Evolutionary conservation across 2,329 filamentous ascomycete genomes (phyloP).

Genomic region (Chaetomium strumarium): DNA sequence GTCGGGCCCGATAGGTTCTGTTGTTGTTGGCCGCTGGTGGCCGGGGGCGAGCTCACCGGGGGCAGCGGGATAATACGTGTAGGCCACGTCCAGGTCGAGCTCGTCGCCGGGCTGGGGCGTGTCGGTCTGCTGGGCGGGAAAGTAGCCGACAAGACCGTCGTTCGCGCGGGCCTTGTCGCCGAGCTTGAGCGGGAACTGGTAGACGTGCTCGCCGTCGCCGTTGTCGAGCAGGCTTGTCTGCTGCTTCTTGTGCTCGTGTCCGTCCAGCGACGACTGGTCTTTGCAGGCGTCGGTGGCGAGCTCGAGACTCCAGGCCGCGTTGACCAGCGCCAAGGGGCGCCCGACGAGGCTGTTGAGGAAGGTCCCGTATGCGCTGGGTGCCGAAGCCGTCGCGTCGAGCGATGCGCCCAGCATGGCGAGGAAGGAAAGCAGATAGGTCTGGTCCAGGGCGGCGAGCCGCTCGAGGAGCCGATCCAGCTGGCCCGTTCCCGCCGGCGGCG

Average conservation of each 20-base stretch:
- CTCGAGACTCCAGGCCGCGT: constrained; percentile 7
- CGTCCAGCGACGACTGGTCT: too few relatives aligned
- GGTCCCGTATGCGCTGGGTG: constrained; percentile 10
- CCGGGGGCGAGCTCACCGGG: too few relatives aligned
- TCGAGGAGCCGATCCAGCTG: background rate
- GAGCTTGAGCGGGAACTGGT: constrained; percentile 33
- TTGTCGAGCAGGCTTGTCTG: too few relatives aligned
- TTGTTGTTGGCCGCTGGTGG: too few relatives aligned
- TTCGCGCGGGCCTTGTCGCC: constrained; percentile 31
- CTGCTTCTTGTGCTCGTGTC: background rate
- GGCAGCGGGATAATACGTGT: too few relatives aligned
- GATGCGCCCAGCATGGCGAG: constrained; percentile 2
- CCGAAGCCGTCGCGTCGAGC: background rate
- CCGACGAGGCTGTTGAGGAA: constrained; percentile 8
- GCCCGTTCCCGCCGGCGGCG: background rate
- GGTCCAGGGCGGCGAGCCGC: background rate
- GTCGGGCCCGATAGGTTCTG: too few relatives aligned
- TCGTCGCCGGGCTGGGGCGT: too few relatives aligned
- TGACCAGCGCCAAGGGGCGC: constrained; percentile 9
- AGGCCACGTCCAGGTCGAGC: too few relatives aligned
- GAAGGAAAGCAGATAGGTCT: constrained; percentile 7
- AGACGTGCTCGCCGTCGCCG: constrained; percentile 12
- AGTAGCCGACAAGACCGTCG: constrained; percentile 39
- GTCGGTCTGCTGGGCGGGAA: too few relatives aligned
- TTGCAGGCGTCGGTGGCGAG: constrained; percentile 14